Evolutionary conservation across 176 grass and related monocot genomes (phyloP).

Genomic region (Coix lacrymajobi): DNA sequence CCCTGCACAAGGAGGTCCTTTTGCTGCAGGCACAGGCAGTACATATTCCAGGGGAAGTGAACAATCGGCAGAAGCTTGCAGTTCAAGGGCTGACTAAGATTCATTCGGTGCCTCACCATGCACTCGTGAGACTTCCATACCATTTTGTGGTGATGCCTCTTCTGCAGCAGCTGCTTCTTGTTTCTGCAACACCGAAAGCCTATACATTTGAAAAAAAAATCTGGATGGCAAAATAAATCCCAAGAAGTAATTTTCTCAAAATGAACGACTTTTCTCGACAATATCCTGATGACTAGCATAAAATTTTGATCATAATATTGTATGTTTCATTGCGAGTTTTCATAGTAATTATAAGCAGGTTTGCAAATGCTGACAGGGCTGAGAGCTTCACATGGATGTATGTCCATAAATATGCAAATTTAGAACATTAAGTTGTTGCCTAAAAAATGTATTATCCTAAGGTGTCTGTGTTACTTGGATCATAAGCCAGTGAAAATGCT

Average conservation of each 20-base stretch:
- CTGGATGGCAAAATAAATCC: not conserved
- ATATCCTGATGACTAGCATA: not conserved
- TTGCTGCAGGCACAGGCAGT: not conserved
- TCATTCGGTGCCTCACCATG: not conserved
- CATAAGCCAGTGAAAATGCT: not conserved
- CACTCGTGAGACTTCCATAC: not conserved
- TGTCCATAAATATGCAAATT: not conserved
- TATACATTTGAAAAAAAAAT: not conserved
- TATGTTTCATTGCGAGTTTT: not conserved
- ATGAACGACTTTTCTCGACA: not conserved
- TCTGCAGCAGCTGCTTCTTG: not conserved
- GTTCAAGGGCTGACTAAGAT: not conserved
- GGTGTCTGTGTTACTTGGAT: not conserved
- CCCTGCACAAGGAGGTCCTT: not conserved
- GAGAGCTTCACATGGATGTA: not conserved
- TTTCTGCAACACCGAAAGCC: not conserved
- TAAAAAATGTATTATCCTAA: not conserved
- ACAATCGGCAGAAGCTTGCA: not conserved
- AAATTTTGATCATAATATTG: not conserved
- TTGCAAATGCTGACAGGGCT: not conserved
- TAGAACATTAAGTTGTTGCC: not conserved
- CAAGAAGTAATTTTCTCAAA: not conserved
- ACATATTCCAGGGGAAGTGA: not conserved
- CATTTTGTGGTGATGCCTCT: not conserved
- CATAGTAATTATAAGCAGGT: not conserved